Conservation (phyloP, 495 filamentous ascomycete species). For the Aeminium ludgeri region DNA sequence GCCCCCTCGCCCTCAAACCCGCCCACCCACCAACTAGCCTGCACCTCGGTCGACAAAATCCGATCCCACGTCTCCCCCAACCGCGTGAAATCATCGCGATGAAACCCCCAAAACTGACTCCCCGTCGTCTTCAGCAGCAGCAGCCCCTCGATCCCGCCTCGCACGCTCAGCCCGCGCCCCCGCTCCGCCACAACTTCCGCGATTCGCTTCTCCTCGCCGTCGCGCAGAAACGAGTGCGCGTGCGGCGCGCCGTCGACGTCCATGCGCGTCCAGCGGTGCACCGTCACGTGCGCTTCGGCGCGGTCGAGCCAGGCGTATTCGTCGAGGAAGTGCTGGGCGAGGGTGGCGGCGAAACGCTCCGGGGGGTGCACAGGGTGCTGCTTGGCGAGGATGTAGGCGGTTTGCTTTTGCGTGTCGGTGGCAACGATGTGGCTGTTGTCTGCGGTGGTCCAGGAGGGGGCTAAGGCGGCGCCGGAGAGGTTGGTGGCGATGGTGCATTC, state of each 20-base stretch:
- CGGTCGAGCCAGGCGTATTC: constrained; percentile 73
- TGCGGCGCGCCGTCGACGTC: constrained; percentile 73
- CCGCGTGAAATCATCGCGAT: constrained; percentile 83
- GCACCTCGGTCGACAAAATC: constrained; percentile 84
- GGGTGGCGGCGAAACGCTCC: constrained; percentile 72
- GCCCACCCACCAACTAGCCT: constrained; percentile 72
- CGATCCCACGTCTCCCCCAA: constrained; percentile 84
- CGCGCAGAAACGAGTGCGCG: constrained; percentile 89
- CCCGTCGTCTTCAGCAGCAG: constrained; percentile 94
- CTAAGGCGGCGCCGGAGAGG: constrained; percentile 81
- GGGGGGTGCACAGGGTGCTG: constrained; percentile 84
- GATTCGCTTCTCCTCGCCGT: constrained; percentile 71
- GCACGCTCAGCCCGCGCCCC: constrained; percentile 29
- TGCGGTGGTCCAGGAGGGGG: constrained; percentile 78
- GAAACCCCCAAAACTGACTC: constrained; percentile 86
- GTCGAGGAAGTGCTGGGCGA: constrained; percentile 75
- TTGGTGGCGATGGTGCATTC: constrained; percentile 91
- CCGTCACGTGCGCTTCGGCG: constrained; percentile 62
- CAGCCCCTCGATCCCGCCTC: constrained; percentile 52
- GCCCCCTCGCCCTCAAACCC: constrained; percentile 40
- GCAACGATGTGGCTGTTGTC: constrained; percentile 94
- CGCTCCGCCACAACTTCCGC: constrained; percentile 39
- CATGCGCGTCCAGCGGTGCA: constrained; percentile 88
- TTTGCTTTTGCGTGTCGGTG: constrained; percentile 97
- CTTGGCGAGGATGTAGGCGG: constrained; percentile 85